phyloP scores from a whole-genome alignment of 2,329 filamentous ascomycete species.

The Botrytis tulipae region DNA sequence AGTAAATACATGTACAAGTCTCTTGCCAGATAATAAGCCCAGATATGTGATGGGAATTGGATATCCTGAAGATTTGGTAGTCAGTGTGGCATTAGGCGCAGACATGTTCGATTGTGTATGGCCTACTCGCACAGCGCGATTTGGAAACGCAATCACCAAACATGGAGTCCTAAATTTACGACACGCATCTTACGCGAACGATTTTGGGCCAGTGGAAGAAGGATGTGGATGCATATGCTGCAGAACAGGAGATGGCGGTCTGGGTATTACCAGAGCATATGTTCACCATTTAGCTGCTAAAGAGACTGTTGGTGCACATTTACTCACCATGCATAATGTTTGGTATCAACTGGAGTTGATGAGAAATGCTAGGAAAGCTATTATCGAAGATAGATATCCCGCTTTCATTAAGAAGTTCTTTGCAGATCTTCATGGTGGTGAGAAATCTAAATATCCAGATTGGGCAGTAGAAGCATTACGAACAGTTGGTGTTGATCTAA shows the following conservation, averaged over 20 bases:
- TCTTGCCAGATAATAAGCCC: constrained; percentile 89
- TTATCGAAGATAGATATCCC: constrained; percentile 79
- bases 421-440: constrained; percentile 61
- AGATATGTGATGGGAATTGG: constrained; percentile 99
- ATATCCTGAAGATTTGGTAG: constrained; percentile 92
- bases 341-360: constrained; percentile 88
- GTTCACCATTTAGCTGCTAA: constrained; percentile 90
- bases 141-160: constrained; percentile 88
- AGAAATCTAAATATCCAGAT: constrained; percentile 65
- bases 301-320: constrained; percentile 84
- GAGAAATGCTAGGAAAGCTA: constrained; percentile 69
- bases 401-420: constrained; percentile 79
- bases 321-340: constrained; percentile 92
- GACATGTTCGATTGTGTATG: constrained; percentile 99
- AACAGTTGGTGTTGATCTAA: constrained; percentile 76
- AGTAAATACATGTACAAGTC: constrained; percentile 77
- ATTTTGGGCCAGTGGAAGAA: constrained; percentile 81
- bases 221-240: constrained; percentile 82
- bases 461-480: constrained; percentile 83
- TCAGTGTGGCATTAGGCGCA: constrained; percentile 88
- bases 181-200: constrained; percentile 69
- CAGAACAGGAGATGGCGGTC: constrained; percentile 61
- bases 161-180: constrained; percentile 81
- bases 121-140: constrained; percentile 93
- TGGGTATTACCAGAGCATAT: constrained; percentile 84